These are phyloP conservation scores for Panaeolus papilionaceus DNA, from an alignment of 768 basidiomycete species.

Conservation along the genomic window DNA sequence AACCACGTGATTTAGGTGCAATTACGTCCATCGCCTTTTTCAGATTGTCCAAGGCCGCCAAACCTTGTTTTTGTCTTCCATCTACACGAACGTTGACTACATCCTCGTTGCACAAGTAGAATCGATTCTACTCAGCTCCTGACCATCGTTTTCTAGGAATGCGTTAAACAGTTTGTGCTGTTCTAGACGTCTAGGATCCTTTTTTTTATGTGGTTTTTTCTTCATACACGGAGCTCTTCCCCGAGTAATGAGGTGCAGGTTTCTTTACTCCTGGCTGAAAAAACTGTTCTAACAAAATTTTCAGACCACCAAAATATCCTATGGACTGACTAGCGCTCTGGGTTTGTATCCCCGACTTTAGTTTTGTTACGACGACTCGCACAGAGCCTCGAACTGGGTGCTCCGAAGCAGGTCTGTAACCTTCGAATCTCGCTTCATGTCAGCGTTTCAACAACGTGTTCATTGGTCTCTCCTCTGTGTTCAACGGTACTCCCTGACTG, in stretches of 20 bases:
- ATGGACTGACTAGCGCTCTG: background rate
- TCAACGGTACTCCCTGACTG: slow-evolving; percentile 3
- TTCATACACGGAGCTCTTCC: background rate
- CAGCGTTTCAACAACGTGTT: slow-evolving; percentile 3
- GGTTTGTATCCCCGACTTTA: background rate
- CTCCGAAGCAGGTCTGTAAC: background rate
- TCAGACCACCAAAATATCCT: background rate
- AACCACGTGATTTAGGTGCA: slow-evolving; percentile 1
- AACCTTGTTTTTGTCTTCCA: slow-evolving; percentile 15
- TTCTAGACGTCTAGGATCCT: background rate
- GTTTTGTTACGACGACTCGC: background rate
- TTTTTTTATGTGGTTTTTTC: background rate
- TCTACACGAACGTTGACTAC: slow-evolving; percentile 11
- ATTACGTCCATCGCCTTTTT: slow-evolving; percentile 14
- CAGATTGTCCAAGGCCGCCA: slow-evolving; percentile 7
- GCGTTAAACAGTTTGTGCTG: background rate
- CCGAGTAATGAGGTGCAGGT: slow-evolving; percentile 2
- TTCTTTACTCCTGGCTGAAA: slow-evolving; percentile 2
- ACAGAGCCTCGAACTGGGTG: background rate
- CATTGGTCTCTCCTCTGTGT: background rate
- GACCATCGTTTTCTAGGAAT: background rate
- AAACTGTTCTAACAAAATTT: background rate
- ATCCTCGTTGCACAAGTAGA: slow-evolving; percentile 7
- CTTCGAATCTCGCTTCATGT: slow-evolving; percentile 12
- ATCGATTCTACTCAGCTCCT: slow-evolving; percentile 5